Evolutionary conservation across 1,139 yeast species (phyloP).

Genomic region (Blastobotrys indianensis): DNA sequence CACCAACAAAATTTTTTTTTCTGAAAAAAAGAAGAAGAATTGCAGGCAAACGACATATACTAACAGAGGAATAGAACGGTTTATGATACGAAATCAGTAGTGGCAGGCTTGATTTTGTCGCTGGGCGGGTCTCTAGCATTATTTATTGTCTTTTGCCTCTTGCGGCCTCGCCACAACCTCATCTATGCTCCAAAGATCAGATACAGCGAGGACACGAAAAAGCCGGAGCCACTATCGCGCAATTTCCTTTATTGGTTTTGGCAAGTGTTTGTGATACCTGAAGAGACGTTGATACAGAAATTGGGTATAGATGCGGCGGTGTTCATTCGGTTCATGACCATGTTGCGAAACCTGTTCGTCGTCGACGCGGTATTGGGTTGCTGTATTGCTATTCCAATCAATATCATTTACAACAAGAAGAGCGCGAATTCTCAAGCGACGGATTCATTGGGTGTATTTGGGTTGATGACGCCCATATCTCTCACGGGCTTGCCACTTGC

Average conservation of each 20-base stretch:
- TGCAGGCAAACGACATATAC: slow-evolving; percentile 12
- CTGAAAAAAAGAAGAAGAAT: neutral
- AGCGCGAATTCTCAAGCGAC: slow-evolving; percentile 13
- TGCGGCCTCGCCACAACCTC: slow-evolving; percentile 34
- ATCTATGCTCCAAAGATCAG: slow-evolving; percentile 34
- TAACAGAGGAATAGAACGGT: slow-evolving; percentile 16
- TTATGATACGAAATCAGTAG: slow-evolving; percentile 31
- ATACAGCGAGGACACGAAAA: slow-evolving; percentile 19
- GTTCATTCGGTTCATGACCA: slow-evolving; percentile 31
- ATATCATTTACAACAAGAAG: slow-evolving; percentile 31
- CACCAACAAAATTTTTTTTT: too few relatives aligned
- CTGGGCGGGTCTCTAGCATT: slow-evolving; percentile 33
- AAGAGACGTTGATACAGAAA: slow-evolving; percentile 27
- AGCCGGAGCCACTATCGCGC: slow-evolving; percentile 23
- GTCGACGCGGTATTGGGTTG: slow-evolving; percentile 33
- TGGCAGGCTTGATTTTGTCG: slow-evolving; percentile 33
- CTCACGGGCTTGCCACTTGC: slow-evolving; percentile 31
- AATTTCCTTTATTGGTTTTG: slow-evolving; percentile 30
- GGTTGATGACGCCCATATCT: slow-evolving; percentile 36
- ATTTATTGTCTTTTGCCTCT: slow-evolving; percentile 28
- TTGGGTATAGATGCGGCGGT: slow-evolving; percentile 38
- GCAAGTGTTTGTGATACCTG: slow-evolving; percentile 23
- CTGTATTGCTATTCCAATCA: slow-evolving; percentile 36
- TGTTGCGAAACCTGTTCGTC: slow-evolving; percentile 33
- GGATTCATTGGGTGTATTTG: slow-evolving; percentile 30